Percentiles rank a stretch among this genome's conserved stretches.
Evolutionary conservation across 2,329 filamentous ascomycete genomes (phyloP).

Genomic region (Bipolaris oryzae): DNA sequence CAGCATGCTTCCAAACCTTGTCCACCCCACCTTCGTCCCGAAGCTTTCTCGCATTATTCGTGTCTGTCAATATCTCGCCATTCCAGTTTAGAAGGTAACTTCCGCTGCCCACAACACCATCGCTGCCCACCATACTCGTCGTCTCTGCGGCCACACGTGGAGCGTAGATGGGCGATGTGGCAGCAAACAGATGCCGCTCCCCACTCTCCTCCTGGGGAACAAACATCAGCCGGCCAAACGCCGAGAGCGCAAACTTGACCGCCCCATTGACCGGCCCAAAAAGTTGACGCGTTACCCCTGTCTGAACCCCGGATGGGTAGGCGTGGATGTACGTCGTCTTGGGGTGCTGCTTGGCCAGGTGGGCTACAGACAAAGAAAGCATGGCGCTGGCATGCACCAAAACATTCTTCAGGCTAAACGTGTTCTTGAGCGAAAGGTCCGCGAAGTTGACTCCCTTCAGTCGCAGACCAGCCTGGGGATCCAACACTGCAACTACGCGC

Average conservation of each 20-base stretch:
- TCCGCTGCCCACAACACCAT: slow-evolving; percentile 35
- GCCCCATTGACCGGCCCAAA: slow-evolving; percentile 11
- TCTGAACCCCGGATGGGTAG: slow-evolving; percentile 34
- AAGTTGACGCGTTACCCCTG: slow-evolving; percentile 21
- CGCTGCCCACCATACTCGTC: slow-evolving; percentile 24
- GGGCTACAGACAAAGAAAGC: slow-evolving; percentile 33
- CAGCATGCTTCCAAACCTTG: slow-evolving; percentile 41
- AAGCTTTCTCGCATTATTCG: slow-evolving; percentile 23
- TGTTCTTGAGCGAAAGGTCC: slow-evolving; percentile 36
- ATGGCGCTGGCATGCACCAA: slow-evolving; percentile 33
- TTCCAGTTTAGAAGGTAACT: slow-evolving; percentile 36
- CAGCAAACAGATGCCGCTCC: slow-evolving; percentile 42
- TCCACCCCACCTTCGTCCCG: slow-evolving; percentile 31
- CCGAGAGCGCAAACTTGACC: slow-evolving; percentile 7
- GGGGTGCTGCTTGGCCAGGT: slow-evolving; percentile 28
- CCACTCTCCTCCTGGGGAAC: slow-evolving; percentile 39
- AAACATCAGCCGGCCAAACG: slow-evolving; percentile 22
- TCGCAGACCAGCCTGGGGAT: slow-evolving; percentile 27
- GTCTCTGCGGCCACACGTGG: slow-evolving; percentile 17
- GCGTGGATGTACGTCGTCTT: slow-evolving; percentile 38
- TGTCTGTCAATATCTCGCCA: slow-evolving; percentile 26
- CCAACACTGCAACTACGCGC: slow-evolving; percentile 41
- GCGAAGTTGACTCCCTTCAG: slow-evolving; percentile 22
- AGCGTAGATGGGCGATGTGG: slow-evolving; percentile 36
- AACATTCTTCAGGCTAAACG: slow-evolving; percentile 34